Base-by-base conservation (phyloP, 805 yeast genomes). In the Vanderwaltozyma verrucispora region DNA sequence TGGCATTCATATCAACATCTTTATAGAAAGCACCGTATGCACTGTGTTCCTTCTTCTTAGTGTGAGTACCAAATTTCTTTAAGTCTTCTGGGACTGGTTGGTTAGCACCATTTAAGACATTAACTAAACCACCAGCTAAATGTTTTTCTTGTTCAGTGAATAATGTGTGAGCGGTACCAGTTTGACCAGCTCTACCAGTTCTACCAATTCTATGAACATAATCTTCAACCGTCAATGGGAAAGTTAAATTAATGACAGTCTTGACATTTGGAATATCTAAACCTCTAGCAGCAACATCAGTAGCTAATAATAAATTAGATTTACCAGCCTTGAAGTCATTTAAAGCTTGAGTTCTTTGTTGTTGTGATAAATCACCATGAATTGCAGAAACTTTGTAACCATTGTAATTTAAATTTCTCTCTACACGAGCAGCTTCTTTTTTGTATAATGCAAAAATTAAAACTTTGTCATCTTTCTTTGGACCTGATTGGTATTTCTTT, bases 1-100 rank as follows among this genome's bases (percentile, higher is more conserved):
- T 88, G 59, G 80, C 77, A 45, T 75, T 67, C 71, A 84, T 72
- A 53, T 87, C 97, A 33, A 89, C 92, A 55, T 88, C 86, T 59
- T 89, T 92, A 70, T 68, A 92, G 69, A 92, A 92, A 1, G 97
- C 96, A 47, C 99, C 99, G 53, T 92, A 92, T n/a, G 89, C 96
- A 46, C 89, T 77, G 57, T 92, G 98, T 47, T 86, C 88, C 69
- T 92, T 92, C 80, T 88, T 89, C 65, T 92, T 92, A 10, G 97
- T 92, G 64, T 92, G 97, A 6, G 96, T 87, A 34, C 99, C 99
- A 51, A 89, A 92, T 62, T 88, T 89, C 58, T 85, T 71, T 55
- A 92, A 69, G 40, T 87, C 97, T 37, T 84, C 96, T 8, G 99
- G 99, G 42, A 92, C 97, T 1, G 80, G 79, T 66, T 92, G 98